These are phyloP conservation scores for Trichosanthes truncata DNA, from an alignment of 306 rosid genomes.

Conservation along the genomic window DNA sequence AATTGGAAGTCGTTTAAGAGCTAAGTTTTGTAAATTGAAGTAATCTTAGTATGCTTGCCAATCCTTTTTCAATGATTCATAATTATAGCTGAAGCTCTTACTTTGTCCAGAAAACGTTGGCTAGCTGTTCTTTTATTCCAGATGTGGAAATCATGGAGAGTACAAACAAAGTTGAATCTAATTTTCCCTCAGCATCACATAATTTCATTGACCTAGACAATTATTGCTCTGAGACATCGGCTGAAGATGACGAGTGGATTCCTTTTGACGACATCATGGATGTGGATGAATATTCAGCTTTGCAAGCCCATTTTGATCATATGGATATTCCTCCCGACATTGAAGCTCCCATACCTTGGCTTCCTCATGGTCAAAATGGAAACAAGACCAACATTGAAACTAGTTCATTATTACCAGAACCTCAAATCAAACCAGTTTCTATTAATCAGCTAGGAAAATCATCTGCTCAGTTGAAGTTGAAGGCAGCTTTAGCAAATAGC, in stretches of 20 bases:
- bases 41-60: background rate
- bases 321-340: slow-evolving; percentile 63
- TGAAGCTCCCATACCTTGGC: slow-evolving; percentile 75
- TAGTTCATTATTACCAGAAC: slow-evolving; percentile 21
- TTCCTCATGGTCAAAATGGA: slow-evolving; percentile 20
- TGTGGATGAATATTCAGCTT: slow-evolving; percentile 34
- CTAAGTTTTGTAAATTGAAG: background rate
- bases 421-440: slow-evolving; percentile 17
- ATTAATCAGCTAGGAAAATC: slow-evolving; percentile 9
- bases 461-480: slow-evolving; percentile 16
- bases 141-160: slow-evolving; percentile 28
- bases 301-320: slow-evolving; percentile 60
- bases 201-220: slow-evolving; percentile 39
- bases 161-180: slow-evolving; percentile 31
- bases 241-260: slow-evolving; percentile 28
- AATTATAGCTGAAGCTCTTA: background rate
- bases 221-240: slow-evolving; percentile 38
- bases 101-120: slow-evolving; percentile 3
- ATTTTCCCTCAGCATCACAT: slow-evolving; percentile 23
- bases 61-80: background rate
- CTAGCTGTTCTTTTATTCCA: slow-evolving; percentile 13
- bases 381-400: slow-evolving; percentile 19
- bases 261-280: slow-evolving; percentile 41
- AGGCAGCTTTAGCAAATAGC: slow-evolving; percentile 16
- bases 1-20: background rate